Evolutionary conservation across 495 filamentous ascomycete genomes (phyloP), one percentile per base, ranked within the genome.

Genomic region (Amniculicola lignicola): DNA sequence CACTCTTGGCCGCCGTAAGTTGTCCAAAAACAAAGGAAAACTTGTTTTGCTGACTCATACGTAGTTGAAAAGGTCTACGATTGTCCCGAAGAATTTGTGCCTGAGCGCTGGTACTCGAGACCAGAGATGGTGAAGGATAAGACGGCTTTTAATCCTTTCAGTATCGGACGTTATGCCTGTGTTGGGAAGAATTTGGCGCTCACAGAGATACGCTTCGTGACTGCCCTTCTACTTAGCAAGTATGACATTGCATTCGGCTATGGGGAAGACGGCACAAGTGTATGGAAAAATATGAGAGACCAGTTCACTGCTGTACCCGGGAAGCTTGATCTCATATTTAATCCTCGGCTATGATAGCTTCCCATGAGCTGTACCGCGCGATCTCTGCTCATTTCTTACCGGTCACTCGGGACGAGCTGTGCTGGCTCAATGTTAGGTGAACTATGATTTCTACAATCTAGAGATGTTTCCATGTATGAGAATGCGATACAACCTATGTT

Each of bases 101-200:
- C 59, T 2, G 59, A 62, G 28, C 54, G 59, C 22, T 62, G 59
- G 54, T 40, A 25, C 45, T 25, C 9, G 11, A 15, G 37, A 2
- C 45, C 62, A 0, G 52, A 65, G 23, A 4, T 65, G 19, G 25
- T 62, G 19, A 57, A 57, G 29, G 52, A 58, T 25, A 51, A 54
- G 22, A 15, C n/a, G 5, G 59, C 59, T 9, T 63, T 38, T 36
- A 21, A 39, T 4, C 60, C 60, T 0, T 65, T 63, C 22, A 9
- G 16, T 23, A 43, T 24, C 19, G 54, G 54, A 9, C 39, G 51
- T 18, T 19, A 10, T 16, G 16, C 29, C 23, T 57, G 54, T 23
- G 31, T 33, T 22, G 54, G 54, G 11, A 49, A 50, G 31, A 24
- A 31, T n/a, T 35, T 57, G 2, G 54, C 31, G 1, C 11, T 41